Percentiles rank a stretch among this genome's conserved stretches.
phyloP scores from a whole-genome alignment of 208 protist species.

The Blechomonas ayalai region DNA sequence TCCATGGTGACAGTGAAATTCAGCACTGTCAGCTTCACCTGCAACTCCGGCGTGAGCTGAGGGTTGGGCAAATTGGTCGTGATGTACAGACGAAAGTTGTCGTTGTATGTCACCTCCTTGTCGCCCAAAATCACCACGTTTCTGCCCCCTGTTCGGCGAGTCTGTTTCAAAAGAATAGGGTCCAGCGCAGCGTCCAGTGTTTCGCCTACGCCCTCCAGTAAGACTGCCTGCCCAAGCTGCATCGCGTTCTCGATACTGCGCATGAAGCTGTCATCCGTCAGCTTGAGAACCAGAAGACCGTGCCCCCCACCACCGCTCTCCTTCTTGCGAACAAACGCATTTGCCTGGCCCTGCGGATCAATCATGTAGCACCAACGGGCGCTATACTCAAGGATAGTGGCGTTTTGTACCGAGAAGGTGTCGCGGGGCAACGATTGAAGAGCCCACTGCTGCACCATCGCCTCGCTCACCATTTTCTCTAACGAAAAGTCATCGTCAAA shows the following conservation, averaged over 20 bases:
- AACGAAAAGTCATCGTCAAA: slow-evolving; percentile 78
- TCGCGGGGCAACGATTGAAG: slow-evolving; percentile 92
- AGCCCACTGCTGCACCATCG: slow-evolving; percentile 90
- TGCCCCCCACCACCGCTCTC: slow-evolving; percentile 38
- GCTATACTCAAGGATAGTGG: slow-evolving; percentile 72
- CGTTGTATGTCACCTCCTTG: slow-evolving; percentile 91
- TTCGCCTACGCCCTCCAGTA: slow-evolving; percentile 94
- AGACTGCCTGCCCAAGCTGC: slow-evolving; percentile 90
- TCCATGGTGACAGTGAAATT: slow-evolving; percentile 92
- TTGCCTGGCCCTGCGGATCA: slow-evolving; percentile 93
- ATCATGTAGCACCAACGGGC: slow-evolving; percentile 91
- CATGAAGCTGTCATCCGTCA: slow-evolving; percentile 88
- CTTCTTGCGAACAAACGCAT: slow-evolving; percentile 90
- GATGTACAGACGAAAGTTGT: slow-evolving; percentile 92
- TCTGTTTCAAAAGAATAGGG: slow-evolving; percentile 91
- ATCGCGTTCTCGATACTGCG: slow-evolving; percentile 91
- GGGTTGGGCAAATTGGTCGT: slow-evolving; percentile 94
- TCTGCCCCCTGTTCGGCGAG: slow-evolving; percentile 78
- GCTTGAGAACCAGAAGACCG: slow-evolving; percentile 85
- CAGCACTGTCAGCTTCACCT: slow-evolving; percentile 89
- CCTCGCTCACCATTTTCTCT: slow-evolving; percentile 76
- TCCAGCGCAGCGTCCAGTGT: slow-evolving; percentile 93
- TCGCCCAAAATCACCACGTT: slow-evolving; percentile 90
- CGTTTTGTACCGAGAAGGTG: slow-evolving; percentile 90
- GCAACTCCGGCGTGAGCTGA: slow-evolving; percentile 91